phyloP scores from a whole-genome alignment of 805 yeast genomes.

The Ogataea neopini region DNA sequence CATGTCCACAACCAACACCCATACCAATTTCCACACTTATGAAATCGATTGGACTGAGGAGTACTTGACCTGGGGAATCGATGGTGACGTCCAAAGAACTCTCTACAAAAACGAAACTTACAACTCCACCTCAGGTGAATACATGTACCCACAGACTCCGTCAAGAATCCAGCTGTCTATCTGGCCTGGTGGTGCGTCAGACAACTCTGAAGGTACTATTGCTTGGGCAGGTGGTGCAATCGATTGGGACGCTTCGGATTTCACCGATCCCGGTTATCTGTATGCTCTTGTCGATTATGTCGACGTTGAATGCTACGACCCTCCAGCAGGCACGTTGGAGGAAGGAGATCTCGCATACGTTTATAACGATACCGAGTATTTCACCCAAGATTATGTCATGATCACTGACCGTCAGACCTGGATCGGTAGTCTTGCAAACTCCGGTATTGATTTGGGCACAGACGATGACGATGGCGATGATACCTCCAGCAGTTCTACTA shows the following conservation, averaged over 20 bases:
- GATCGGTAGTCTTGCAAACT: slow-evolving; percentile 59
- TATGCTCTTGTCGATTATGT: slow-evolving; percentile 64
- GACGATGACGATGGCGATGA: slow-evolving; percentile 26
- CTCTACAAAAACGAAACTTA: slow-evolving; percentile 59
- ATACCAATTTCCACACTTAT: slow-evolving; percentile 69
- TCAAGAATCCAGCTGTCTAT: slow-evolving; percentile 68
- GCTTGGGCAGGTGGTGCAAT: slow-evolving; percentile 89
- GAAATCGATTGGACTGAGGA: slow-evolving; percentile 84
- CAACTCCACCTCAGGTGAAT: slow-evolving; percentile 59
- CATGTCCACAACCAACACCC: slow-evolving; percentile 52
- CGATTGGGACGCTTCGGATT: slow-evolving; percentile 79
- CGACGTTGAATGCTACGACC: slow-evolving; percentile 66
- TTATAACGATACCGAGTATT: slow-evolving; percentile 51
- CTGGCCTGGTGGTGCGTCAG: slow-evolving; percentile 73
- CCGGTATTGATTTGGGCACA: slow-evolving; percentile 63
- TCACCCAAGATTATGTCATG: slow-evolving; percentile 51
- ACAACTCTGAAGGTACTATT: slow-evolving; percentile 60
- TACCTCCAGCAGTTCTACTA: slow-evolving; percentile 4
- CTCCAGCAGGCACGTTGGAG: slow-evolving; percentile 55
- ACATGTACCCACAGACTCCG: slow-evolving; percentile 72
- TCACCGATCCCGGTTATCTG: slow-evolving; percentile 76
- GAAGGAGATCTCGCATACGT: slow-evolving; percentile 52
- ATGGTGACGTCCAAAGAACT: slow-evolving; percentile 68
- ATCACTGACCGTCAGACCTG: slow-evolving; percentile 64
- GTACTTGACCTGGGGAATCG: slow-evolving; percentile 65